Evolutionary conservation across 2,329 filamentous ascomycete species (phyloP).

Genomic region (Sporothrix brunneoviolacea): DNA sequence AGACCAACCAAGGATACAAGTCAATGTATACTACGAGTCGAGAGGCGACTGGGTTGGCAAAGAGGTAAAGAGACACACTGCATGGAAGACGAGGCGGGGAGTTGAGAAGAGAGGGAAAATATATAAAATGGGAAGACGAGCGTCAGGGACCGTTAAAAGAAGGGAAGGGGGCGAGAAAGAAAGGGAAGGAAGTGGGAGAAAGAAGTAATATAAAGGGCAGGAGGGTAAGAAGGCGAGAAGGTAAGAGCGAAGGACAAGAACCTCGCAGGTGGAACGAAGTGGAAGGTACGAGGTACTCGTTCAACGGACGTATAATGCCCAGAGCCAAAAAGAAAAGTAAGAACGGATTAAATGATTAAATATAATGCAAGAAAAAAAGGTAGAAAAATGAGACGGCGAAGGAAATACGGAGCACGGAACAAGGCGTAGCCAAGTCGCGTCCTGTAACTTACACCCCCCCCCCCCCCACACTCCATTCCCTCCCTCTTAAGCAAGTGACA

Average conservation of each 20-base stretch:
- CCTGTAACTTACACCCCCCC: slow-evolving; percentile 4
- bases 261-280: too few species aligned
- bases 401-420: background rate
- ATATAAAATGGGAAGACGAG: background rate
- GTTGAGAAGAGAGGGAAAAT: slow-evolving; percentile 1
- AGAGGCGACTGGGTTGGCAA: background rate
- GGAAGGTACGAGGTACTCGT: too few species aligned
- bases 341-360: too few species aligned
- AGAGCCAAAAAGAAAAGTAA: too few species aligned
- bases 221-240: background rate
- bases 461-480: background rate
- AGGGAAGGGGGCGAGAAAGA: slow-evolving; percentile 1
- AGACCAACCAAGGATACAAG: background rate
- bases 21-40: background rate
- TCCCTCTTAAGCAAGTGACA: too few species aligned
- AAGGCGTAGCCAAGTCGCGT: background rate
- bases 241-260: too few species aligned
- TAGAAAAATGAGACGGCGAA: too few species aligned
- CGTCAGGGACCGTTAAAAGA: background rate
- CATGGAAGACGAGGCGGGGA: background rate
- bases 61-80: background rate
- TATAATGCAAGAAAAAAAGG: too few species aligned
- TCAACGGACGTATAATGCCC: too few species aligned
- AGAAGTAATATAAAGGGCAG: slow-evolving; percentile 13
- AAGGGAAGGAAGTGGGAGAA: slow-evolving; percentile 7